phyloP scores from a whole-genome alignment of 441 rosid genomes.

The Populus trichocarpa region DNA sequence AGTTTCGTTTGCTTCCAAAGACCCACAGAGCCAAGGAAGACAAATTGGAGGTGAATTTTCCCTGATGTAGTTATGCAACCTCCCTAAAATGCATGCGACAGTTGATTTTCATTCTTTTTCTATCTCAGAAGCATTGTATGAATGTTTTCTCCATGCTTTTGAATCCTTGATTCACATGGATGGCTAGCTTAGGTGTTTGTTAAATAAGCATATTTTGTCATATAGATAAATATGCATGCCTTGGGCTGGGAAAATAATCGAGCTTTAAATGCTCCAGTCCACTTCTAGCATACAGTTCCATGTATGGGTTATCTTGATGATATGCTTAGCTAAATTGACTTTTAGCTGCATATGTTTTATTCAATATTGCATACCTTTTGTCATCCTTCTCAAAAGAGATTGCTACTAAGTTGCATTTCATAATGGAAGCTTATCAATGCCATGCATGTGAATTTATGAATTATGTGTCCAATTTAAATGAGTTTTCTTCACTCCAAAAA shows the following conservation, averaged over 20 bases:
- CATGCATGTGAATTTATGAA: background rate
- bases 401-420: background rate
- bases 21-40: conserved; percentile 71
- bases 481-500: conserved; percentile 5
- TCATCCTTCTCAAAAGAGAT: background rate
- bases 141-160: background rate
- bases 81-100: background rate
- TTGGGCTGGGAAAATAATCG: background rate
- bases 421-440: background rate
- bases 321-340: background rate
- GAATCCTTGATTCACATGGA: background rate
- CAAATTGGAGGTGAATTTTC: conserved; percentile 57
- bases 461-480: background rate
- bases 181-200: background rate
- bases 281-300: background rate
- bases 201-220: background rate
- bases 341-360: background rate
- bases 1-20: conserved; percentile 71
- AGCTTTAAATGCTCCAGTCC: background rate
- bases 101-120: background rate
- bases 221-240: background rate
- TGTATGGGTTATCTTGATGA: too few relatives aligned
- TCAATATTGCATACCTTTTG: background rate
- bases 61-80: background rate
- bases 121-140: background rate